phyloP scores from a whole-genome alignment of 768 basidiomycete genomes.

The Boletus tomentosulus region DNA sequence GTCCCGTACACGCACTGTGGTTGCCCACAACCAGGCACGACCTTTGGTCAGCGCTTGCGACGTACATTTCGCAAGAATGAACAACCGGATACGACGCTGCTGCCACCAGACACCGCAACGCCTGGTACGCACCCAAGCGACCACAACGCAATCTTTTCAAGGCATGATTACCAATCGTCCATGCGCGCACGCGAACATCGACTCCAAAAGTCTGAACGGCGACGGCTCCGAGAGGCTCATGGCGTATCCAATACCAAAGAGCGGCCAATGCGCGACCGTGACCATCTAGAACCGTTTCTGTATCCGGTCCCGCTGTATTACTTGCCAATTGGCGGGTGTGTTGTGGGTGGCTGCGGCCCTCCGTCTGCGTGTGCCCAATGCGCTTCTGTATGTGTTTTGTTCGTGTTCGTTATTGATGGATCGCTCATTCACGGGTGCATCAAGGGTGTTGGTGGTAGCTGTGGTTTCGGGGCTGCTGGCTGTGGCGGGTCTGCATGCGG shows the following conservation, averaged over 20 bases:
- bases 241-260: neutral
- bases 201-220: conserved; percentile 8
- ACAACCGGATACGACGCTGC: conserved; percentile 21
- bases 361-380: neutral
- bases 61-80: conserved; percentile 15
- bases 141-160: conserved; percentile 43
- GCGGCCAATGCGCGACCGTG: neutral
- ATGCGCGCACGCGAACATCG: conserved; percentile 8
- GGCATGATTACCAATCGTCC: conserved; percentile 15
- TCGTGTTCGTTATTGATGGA: neutral
- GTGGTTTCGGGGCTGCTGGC: neutral
- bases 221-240: conserved; percentile 1
- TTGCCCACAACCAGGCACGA: conserved; percentile 45
- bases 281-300: neutral
- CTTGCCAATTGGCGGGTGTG: neutral
- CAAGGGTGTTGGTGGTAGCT: neutral
- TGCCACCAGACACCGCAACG: conserved; percentile 33
- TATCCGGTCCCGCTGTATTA: neutral
- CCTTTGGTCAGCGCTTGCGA: conserved; percentile 41
- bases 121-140: conserved; percentile 51
- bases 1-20: conserved; percentile 57
- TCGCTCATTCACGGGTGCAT: neutral
- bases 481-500: neutral
- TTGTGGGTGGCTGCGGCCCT: neutral
- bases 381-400: neutral